phyloP scores from a whole-genome alignment of 106 monocot genomes.

The Triglochin maritima region DNA sequence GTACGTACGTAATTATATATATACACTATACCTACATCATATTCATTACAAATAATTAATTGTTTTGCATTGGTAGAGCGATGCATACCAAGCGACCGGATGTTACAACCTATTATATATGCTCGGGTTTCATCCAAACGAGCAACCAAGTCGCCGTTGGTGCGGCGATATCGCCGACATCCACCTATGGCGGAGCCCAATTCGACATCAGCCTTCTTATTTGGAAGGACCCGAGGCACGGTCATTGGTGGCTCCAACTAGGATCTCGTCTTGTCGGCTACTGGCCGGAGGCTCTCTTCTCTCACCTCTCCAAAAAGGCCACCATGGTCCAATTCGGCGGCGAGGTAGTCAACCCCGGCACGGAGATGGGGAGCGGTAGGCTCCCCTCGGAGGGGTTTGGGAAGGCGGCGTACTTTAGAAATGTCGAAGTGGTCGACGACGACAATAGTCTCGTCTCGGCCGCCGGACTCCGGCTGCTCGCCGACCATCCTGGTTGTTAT shows the following conservation, averaged over 20 bases:
- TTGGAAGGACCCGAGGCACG: slow-evolving; percentile 25
- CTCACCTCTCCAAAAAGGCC: slow-evolving; percentile 6
- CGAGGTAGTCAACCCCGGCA: slow-evolving; percentile 16
- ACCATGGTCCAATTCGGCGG: slow-evolving; percentile 26
- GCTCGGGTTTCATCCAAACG: slow-evolving; percentile 25
- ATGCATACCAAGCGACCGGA: slow-evolving; percentile 20
- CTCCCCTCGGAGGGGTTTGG: slow-evolving; percentile 16
- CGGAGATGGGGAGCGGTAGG: slow-evolving; percentile 24
- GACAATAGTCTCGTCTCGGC: slow-evolving; percentile 11
- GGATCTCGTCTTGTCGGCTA: slow-evolving; percentile 14
- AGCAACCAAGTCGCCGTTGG: slow-evolving; percentile 20
- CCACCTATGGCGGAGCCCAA: slow-evolving; percentile 13
- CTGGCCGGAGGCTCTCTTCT: slow-evolving; percentile 17
- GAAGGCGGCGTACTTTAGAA: slow-evolving; percentile 17
- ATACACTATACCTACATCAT: not conserved
- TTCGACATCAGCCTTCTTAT: slow-evolving; percentile 24
- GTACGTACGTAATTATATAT: not conserved
- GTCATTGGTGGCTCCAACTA: slow-evolving; percentile 21
- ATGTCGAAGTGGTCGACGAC: slow-evolving; percentile 18
- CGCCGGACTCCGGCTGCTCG: slow-evolving; percentile 6
- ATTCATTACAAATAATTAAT: not conserved
- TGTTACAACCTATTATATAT: slow-evolving; percentile 26
- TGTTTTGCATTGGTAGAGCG: slow-evolving; percentile 6
- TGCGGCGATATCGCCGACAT: slow-evolving; percentile 18
- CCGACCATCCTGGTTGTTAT: slow-evolving; percentile 19